Conservation (phyloP, 352 stramenopile genomes). For the Achlya hypogyna region DNA sequence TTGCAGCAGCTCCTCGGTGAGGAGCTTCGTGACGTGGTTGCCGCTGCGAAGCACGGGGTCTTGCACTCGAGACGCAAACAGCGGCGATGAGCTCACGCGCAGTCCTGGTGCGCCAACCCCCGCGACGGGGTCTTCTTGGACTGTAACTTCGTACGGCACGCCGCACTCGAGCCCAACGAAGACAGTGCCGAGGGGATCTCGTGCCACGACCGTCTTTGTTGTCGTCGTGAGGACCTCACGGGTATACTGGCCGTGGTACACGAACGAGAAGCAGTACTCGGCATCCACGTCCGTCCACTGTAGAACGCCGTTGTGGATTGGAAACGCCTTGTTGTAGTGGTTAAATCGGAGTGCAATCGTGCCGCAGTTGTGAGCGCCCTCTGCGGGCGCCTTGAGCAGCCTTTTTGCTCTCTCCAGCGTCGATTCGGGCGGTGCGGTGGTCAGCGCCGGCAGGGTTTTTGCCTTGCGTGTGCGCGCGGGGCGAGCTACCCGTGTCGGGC, state of each 20-base stretch:
- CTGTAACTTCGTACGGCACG: not conserved
- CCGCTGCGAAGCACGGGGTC: not conserved
- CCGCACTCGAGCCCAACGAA: not conserved
- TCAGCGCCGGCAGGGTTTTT: not conserved
- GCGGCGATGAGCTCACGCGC: not conserved
- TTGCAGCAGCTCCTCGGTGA: not conserved
- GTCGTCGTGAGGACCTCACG: not conserved
- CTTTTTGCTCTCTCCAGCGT: not conserved
- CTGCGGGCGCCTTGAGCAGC: not conserved
- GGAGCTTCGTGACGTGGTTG: not conserved
- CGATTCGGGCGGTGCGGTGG: not conserved
- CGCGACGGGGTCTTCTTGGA: slow-evolving; percentile 11
- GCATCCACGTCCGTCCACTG: slow-evolving; percentile 10
- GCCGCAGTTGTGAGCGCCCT: slow-evolving; percentile 14
- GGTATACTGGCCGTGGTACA: slow-evolving; percentile 3
- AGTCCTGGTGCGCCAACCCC: slow-evolving; percentile 6
- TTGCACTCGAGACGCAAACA: not conserved
- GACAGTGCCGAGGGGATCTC: not conserved
- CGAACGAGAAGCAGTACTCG: slow-evolving; percentile 14
- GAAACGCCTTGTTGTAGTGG: slow-evolving; percentile 11
- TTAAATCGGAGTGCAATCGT: not conserved
- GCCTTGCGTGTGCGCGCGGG: too few relatives aligned
- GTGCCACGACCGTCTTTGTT: not conserved
- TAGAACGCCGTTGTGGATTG: slow-evolving; percentile 12
- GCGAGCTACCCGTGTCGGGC: too few relatives aligned